Conservation (phyloP, 495 filamentous ascomycete genomes). For the Pyronema domesticum region DNA sequence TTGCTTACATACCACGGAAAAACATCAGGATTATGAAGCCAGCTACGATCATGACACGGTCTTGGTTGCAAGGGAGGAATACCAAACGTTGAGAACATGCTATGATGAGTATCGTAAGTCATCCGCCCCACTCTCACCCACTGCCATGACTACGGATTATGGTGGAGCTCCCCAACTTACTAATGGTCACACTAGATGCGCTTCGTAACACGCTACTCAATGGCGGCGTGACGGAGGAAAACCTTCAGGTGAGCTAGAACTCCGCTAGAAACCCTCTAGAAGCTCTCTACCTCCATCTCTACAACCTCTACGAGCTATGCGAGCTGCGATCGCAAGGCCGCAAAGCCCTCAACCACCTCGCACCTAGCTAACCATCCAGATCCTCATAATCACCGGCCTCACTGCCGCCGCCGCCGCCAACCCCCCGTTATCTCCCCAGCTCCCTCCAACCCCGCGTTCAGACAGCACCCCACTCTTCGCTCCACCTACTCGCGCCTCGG, state of each 20-base stretch:
- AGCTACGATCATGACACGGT: no score
- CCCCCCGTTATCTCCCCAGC: background rate
- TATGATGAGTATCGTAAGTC: background rate
- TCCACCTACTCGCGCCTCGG: background rate
- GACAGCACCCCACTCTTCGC: background rate
- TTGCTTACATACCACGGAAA: no score
- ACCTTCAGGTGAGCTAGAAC: slow-evolving; percentile 10
- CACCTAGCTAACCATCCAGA: slow-evolving; percentile 3
- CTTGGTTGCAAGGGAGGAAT: background rate
- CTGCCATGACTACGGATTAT: background rate
- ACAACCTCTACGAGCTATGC: no score
- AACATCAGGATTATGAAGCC: no score
- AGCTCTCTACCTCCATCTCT: no score
- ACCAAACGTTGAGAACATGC: background rate
- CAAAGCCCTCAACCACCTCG: no score
- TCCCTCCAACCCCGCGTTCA: background rate
- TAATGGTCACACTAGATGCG: slow-evolving; percentile 8
- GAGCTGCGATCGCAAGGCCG: no score
- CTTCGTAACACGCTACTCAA: slow-evolving; percentile 17
- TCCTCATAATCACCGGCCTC: slow-evolving; percentile 16
- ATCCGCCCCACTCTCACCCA: background rate
- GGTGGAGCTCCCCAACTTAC: background rate
- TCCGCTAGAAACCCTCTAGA: slow-evolving; percentile 2
- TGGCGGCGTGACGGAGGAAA: slow-evolving; percentile 18
- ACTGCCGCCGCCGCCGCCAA: background rate